phyloP scores from a whole-genome alignment of 2,329 filamentous ascomycete genomes.

The Rutstroemia sp. region DNA sequence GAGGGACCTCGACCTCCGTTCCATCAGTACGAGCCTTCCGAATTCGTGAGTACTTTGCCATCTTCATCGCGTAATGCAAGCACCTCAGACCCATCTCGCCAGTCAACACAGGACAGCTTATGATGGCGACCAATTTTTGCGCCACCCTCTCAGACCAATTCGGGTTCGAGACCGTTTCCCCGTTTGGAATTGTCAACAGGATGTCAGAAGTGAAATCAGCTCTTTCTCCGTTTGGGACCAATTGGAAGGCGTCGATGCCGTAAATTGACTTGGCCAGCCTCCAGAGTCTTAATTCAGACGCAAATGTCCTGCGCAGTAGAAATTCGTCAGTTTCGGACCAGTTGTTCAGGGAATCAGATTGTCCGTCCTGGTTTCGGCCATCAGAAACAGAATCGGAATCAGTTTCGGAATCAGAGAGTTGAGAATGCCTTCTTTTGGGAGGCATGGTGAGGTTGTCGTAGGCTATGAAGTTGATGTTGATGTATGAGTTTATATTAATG shows the following conservation, averaged over 20 bases:
- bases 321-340: not conserved
- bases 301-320: not conserved
- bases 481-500: too few relatives aligned
- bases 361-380: too few relatives aligned
- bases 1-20: not conserved
- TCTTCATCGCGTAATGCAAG: not conserved
- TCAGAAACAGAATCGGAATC: too few relatives aligned
- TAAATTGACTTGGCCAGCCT: not conserved
- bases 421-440: too few relatives aligned
- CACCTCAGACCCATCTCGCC: not conserved
- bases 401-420: too few relatives aligned
- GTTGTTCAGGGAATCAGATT: too few relatives aligned
- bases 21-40: not conserved
- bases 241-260: not conserved
- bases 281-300: not conserved
- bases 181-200: too few relatives aligned
- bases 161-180: not conserved
- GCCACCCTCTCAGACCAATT: not conserved
- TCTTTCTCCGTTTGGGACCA: not conserved
- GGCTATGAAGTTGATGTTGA: too few relatives aligned
- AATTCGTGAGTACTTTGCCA: not conserved
- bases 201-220: too few relatives aligned
- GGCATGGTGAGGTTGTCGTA: too few relatives aligned
- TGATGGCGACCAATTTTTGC: not conserved
- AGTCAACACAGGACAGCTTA: not conserved